These are phyloP conservation scores for Cryphonectria nitschkei DNA, from an alignment of 2,329 filamentous ascomycete species.

Conservation along the genomic window DNA sequence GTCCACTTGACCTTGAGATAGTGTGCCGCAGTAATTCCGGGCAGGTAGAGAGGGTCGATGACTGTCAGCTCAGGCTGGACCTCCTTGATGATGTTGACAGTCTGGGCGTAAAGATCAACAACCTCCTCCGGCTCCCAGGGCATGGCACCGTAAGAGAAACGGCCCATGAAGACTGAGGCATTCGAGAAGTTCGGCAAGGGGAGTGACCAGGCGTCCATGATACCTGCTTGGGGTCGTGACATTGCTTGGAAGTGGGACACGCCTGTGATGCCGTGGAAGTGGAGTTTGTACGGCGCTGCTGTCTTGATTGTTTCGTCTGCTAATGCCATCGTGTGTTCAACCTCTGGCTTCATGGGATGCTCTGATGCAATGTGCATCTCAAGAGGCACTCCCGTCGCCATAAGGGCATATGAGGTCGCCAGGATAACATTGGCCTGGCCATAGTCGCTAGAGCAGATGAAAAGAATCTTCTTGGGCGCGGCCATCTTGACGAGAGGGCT, in stretches of 20 bases:
- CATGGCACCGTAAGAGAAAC: slow-evolving; percentile 16
- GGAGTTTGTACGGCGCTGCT: slow-evolving; percentile 30
- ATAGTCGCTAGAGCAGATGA: slow-evolving; percentile 39
- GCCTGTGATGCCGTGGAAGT: slow-evolving; percentile 35
- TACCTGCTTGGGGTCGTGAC: slow-evolving; percentile 26
- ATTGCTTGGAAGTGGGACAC: slow-evolving; percentile 31
- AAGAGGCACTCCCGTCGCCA: slow-evolving; percentile 39
- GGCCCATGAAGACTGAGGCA: slow-evolving; percentile 28
- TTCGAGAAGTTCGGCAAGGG: slow-evolving; percentile 18
- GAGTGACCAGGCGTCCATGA: slow-evolving; percentile 25
- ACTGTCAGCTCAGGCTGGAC: slow-evolving; percentile 40
- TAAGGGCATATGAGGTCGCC: slow-evolving; percentile 40
- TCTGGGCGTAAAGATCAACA: slow-evolving; percentile 34
- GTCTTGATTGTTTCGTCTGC: slow-evolving; percentile 29
- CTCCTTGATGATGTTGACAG: slow-evolving; percentile 35
- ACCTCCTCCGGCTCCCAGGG: slow-evolving; percentile 40
- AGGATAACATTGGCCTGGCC: slow-evolving; percentile 44
- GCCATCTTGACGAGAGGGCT: not conserved
- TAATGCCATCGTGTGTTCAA: slow-evolving; percentile 28
- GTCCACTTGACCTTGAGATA: slow-evolving; percentile 36
- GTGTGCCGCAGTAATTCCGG: slow-evolving; percentile 45
- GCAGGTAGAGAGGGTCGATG: slow-evolving; percentile 40
- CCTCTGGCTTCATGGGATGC: slow-evolving; percentile 29
- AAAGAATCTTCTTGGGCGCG: slow-evolving; percentile 34
- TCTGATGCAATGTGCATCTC: slow-evolving; percentile 44